phyloP scores from a whole-genome alignment of 371 early-diverging fungal species.

The Lichtheimia hyalospora region DNA sequence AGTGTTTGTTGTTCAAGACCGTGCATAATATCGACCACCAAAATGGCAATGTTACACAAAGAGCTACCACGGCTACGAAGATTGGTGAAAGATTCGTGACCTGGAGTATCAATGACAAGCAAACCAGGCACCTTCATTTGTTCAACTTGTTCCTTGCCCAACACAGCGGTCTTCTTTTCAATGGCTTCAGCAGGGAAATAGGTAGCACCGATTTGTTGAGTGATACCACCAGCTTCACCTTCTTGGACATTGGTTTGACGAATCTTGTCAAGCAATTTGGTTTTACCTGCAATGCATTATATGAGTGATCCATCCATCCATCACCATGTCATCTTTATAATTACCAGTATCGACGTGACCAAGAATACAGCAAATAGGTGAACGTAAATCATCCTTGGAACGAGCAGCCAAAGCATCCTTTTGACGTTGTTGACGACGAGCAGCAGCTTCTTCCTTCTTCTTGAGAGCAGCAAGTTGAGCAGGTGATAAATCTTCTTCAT shows the following conservation, averaged over 20 bases:
- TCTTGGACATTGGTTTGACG: conserved; percentile 99
- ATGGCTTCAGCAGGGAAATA: conserved; percentile 98
- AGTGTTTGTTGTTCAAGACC: conserved; percentile 99
- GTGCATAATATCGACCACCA: conserved; percentile 99
- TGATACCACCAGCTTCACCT: conserved; percentile 99
- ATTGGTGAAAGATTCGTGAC: conserved; percentile 99
- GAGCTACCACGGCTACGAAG: conserved; percentile 98
- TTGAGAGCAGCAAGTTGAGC: conserved; percentile 62
- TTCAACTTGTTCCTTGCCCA: conserved; percentile 50
- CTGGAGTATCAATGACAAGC: conserved; percentile 99
- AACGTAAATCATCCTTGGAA: conserved; percentile 90
- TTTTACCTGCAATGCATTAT: conserved; percentile 57
- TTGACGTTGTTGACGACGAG: conserved; percentile 71
- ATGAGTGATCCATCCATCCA: neutral
- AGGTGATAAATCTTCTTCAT: conserved; percentile 64
- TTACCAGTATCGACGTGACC: conserved; percentile 99
- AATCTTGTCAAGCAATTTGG: conserved; percentile 99
- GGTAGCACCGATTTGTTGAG: conserved; percentile 99
- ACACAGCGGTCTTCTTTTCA: conserved; percentile 83
- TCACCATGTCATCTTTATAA: conserved; percentile 3
- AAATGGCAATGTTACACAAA: conserved; percentile 99
- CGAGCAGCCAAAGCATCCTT: conserved; percentile 84
- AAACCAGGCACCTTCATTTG: conserved; percentile 95
- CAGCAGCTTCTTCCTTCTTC: conserved; percentile 82
- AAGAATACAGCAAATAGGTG: conserved; percentile 99